Evolutionary conservation across 805 yeast genomes (phyloP).

Genomic region (Suhomyces sp.): DNA sequence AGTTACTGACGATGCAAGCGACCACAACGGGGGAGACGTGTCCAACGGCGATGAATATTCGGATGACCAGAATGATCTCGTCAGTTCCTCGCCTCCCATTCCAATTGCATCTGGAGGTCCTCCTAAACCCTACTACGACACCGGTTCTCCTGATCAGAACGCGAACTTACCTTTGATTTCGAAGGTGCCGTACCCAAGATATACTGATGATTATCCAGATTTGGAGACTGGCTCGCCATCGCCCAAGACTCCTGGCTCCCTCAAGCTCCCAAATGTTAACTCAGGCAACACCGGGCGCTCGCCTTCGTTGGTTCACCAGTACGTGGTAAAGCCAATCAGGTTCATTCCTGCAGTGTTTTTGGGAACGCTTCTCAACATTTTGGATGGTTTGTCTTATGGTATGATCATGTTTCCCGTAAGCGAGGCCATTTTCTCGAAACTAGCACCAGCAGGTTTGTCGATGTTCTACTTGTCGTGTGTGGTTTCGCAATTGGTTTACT

Average conservation of each 20-base stretch:
- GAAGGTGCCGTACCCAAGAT: constrained; percentile 5
- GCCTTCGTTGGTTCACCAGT: constrained; percentile 3
- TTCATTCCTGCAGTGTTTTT: constrained; percentile 79
- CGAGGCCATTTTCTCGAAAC: constrained; percentile 65
- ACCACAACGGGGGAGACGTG: neutral
- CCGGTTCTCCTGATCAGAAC: neutral
- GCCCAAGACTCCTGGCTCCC: neutral
- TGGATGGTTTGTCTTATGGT: constrained; percentile 94
- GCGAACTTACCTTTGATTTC: constrained; percentile 14
- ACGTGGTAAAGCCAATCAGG: constrained; percentile 34
- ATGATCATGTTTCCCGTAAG: constrained; percentile 96
- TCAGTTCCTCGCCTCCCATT: constrained; percentile 7
- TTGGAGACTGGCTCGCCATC: constrained; percentile 8
- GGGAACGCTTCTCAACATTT: constrained; percentile 79
- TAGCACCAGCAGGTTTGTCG: constrained; percentile 88
- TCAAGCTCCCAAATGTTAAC: neutral
- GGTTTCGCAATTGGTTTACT: constrained; percentile 83
- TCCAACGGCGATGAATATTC: constrained; percentile 5
- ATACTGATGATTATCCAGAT: constrained; percentile 6
- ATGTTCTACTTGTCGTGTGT: constrained; percentile 92
- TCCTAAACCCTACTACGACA: neutral
- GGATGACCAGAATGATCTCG: constrained; percentile 1
- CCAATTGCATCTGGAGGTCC: constrained; percentile 6
- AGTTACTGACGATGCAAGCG: constrained; percentile 33
- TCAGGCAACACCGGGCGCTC: neutral